Conservation (phyloP, 176 grass and related monocot genomes). For the Elymus sibiricus region DNA sequence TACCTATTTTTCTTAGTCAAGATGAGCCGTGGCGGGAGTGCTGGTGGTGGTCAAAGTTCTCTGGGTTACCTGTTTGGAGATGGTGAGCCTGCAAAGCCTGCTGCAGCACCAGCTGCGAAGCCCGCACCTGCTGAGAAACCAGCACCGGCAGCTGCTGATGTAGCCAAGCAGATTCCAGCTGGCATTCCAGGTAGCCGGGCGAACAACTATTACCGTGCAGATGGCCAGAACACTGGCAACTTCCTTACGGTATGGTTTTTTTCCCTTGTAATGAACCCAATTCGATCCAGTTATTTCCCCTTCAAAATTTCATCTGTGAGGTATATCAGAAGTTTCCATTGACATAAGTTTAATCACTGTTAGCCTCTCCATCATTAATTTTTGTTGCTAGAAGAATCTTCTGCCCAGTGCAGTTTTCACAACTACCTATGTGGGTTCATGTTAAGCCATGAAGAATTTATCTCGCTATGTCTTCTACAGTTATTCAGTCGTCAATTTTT, state of each 20-base stretch:
- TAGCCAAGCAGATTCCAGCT: constrained; percentile 55
- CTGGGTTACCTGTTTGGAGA: constrained; percentile 73
- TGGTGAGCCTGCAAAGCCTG: constrained; percentile 39
- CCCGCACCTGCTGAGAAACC: constrained; percentile 42
- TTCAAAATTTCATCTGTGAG: neutral
- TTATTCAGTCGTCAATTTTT: neutral
- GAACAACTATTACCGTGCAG: constrained; percentile 64
- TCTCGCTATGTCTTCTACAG: neutral
- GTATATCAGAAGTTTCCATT: neutral
- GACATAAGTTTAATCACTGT: neutral
- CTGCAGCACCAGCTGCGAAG: constrained; percentile 15
- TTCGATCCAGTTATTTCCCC: neutral
- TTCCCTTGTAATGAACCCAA: neutral
- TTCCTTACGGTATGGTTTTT: constrained; percentile 59
- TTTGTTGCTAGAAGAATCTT: neutral
- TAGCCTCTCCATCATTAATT: neutral
- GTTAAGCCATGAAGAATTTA: neutral
- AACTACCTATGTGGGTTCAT: neutral
- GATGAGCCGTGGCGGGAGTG: constrained; percentile 79
- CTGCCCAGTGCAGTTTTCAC: neutral
- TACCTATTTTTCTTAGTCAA: constrained; percentile 6
- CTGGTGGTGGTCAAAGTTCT: constrained; percentile 68
- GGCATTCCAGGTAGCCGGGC: constrained; percentile 52
- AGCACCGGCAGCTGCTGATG: constrained; percentile 27
- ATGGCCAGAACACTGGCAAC: constrained; percentile 77